Evolutionary conservation across 2,329 filamentous ascomycete genomes (phyloP).

Genomic region (Alternaria sp.): DNA sequence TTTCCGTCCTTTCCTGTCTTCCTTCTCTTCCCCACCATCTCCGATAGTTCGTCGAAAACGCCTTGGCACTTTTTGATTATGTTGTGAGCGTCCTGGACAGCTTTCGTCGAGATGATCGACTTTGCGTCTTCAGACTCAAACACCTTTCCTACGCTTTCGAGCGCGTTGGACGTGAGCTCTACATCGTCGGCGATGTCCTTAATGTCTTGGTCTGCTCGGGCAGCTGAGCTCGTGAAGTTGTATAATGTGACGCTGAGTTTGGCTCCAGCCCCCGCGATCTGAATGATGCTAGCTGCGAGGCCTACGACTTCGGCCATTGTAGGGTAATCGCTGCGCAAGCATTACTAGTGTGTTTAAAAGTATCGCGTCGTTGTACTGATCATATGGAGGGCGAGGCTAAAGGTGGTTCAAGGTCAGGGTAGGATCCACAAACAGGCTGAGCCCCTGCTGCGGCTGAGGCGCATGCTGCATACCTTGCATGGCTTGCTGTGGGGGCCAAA

Average conservation of each 20-base stretch:
- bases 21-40: conserved; percentile 32
- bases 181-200: conserved; percentile 37
- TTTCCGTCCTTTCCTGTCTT: conserved; percentile 27
- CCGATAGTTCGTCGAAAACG: conserved; percentile 37
- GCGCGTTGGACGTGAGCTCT: conserved; percentile 34
- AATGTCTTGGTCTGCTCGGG: conserved; percentile 36
- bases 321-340: not conserved
- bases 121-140: conserved; percentile 27
- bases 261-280: conserved; percentile 34
- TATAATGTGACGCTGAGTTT: conserved; percentile 37
- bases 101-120: conserved; percentile 30
- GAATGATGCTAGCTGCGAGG: conserved; percentile 37
- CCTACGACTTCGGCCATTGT: conserved; percentile 38
- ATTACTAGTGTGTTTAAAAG: not conserved
- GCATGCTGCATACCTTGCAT: not conserved
- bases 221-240: conserved; percentile 29
- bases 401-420: not conserved
- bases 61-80: conserved; percentile 37
- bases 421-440: not conserved
- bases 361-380: no score
- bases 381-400: not conserved
- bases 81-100: conserved; percentile 33
- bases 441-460: conserved; percentile 2
- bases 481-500: not conserved
- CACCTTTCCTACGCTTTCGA: conserved; percentile 34